Percentiles rank a stretch among this genome's conserved stretches.
These are phyloP conservation scores for Sporisorium iseilematis-ciliati DNA, from an alignment of 1,284 basidiomycete species.

Conservation along the genomic window DNA sequence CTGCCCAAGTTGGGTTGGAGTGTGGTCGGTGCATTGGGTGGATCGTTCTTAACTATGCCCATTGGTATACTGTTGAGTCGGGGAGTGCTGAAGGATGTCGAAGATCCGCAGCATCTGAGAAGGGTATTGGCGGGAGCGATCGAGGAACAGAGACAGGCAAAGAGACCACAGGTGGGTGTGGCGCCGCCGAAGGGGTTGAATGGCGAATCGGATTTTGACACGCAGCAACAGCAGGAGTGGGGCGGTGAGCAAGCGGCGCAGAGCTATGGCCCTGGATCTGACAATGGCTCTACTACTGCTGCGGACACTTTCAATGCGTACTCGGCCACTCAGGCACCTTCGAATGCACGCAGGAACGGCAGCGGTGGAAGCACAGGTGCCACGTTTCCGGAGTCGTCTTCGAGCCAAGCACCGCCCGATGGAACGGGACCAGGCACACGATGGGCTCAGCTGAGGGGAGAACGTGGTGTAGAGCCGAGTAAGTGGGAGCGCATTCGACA, in stretches of 20 bases:
- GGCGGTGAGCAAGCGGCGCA: constrained; percentile 26
- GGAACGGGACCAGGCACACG: constrained; percentile 41
- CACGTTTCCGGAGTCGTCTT: not conserved
- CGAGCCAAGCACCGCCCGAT: constrained; percentile 8
- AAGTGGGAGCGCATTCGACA: constrained; percentile 57
- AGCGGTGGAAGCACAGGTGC: not conserved
- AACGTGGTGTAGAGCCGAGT: constrained; percentile 51
- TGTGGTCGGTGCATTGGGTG: constrained; percentile 40
- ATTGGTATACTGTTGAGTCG: constrained; percentile 35
- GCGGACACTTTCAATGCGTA: constrained; percentile 20
- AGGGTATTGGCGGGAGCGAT: constrained; percentile 39
- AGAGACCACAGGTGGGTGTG: constrained; percentile 32
- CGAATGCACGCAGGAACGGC: not conserved
- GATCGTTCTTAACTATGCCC: constrained; percentile 42
- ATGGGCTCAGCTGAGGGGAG: constrained; percentile 48
- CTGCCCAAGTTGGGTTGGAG: constrained; percentile 28
- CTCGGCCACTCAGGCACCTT: constrained; percentile 15
- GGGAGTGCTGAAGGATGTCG: constrained; percentile 31
- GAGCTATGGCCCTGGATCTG: constrained; percentile 12
- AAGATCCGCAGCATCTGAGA: constrained; percentile 51
- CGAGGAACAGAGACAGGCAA: constrained; percentile 40
- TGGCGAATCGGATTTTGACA: constrained; percentile 29
- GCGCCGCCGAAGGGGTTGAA: constrained; percentile 36
- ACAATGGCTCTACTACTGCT: not conserved
- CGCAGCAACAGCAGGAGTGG: constrained; percentile 27